Evolutionary conservation across 192 early-diverging fungal species (phyloP).

Genomic region (Spinellus fusiger): DNA sequence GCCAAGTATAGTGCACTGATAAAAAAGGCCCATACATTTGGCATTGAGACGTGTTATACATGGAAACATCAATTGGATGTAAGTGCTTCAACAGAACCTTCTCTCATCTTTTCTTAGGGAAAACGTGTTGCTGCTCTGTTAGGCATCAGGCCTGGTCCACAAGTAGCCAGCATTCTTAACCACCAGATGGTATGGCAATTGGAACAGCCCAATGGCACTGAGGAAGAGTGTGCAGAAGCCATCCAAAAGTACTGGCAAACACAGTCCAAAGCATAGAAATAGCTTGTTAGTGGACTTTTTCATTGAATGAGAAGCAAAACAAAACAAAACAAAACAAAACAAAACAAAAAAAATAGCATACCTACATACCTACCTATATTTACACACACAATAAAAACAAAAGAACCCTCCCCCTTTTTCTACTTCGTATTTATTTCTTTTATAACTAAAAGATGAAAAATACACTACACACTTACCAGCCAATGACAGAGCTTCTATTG

Average conservation of each 20-base stretch:
- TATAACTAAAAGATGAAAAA: too few species aligned
- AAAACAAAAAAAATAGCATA: too few species aligned
- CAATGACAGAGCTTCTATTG: too few species aligned
- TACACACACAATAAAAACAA: background rate
- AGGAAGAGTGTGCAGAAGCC: conserved; percentile 54
- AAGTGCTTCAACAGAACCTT: conserved; percentile 7
- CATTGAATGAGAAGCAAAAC: background rate
- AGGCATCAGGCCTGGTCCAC: conserved; percentile 68
- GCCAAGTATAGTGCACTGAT: conserved; percentile 29
- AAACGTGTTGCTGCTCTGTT: conserved; percentile 55
- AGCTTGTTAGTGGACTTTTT: background rate
- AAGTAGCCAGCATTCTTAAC: conserved; percentile 55
- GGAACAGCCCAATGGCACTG: conserved; percentile 52
- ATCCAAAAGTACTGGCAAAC: conserved; percentile 29
- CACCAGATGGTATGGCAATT: conserved; percentile 83
- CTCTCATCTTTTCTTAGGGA: conserved; percentile 46
- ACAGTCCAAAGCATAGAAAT: background rate
- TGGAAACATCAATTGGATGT: conserved; percentile 48
- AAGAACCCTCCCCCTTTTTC: background rate
- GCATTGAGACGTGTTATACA: conserved; percentile 36
- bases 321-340: background rate
- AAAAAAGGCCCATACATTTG: conserved; percentile 26
- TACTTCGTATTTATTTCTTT: too few species aligned
- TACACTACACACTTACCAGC: too few species aligned
- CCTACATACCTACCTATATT: too few species aligned